A percentile compares a stretch with the other conserved stretches of the same genome.
These are phyloP conservation scores for Vigna angularis DNA, from an alignment of 306 rosid species.

Conservation along the genomic window DNA sequence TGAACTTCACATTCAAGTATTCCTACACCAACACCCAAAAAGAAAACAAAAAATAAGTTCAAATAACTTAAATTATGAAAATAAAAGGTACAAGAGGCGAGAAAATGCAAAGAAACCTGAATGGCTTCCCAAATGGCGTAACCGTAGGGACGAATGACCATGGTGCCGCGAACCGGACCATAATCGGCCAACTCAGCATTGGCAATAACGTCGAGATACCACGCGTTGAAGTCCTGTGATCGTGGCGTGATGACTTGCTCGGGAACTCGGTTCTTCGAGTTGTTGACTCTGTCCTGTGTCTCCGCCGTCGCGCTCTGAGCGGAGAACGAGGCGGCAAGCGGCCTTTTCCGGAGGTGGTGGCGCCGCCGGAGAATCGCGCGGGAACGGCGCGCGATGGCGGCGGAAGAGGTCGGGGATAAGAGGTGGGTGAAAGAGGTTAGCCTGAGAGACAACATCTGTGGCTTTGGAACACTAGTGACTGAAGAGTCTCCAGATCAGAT, in stretches of 20 bases:
- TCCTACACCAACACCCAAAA: constrained; percentile 56
- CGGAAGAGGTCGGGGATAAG: constrained; percentile 54
- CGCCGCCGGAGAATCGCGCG: constrained; percentile 48
- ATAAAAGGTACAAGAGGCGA: too few relatives aligned
- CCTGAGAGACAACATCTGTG: constrained; percentile 66
- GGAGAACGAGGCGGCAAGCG: constrained; percentile 50
- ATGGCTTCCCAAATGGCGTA: constrained; percentile 97
- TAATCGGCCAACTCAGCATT: constrained; percentile 95
- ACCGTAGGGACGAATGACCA: constrained; percentile 98
- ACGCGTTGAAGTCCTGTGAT: constrained; percentile 92
- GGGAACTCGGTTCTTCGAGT: constrained; percentile 60
- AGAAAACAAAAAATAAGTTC: neutral
- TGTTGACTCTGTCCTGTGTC: constrained; percentile 58
- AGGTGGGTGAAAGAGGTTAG: constrained; percentile 74
- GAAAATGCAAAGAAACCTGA: constrained; percentile 61
- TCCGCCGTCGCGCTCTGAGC: constrained; percentile 55
- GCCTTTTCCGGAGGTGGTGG: constrained; percentile 29
- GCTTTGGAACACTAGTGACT: constrained; percentile 8
- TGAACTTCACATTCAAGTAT: constrained; percentile 87
- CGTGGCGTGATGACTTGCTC: constrained; percentile 85
- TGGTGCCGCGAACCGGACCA: constrained; percentile 98
- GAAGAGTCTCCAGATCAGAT: constrained; percentile 28
- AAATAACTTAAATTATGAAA: neutral
- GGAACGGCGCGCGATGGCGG: constrained; percentile 47
- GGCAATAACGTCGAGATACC: constrained; percentile 89